Percentiles rank a stretch among this genome's conserved stretches.
phyloP scores from a whole-genome alignment of 352 stramenopile genomes.

The Phytophthora crassamura region DNA sequence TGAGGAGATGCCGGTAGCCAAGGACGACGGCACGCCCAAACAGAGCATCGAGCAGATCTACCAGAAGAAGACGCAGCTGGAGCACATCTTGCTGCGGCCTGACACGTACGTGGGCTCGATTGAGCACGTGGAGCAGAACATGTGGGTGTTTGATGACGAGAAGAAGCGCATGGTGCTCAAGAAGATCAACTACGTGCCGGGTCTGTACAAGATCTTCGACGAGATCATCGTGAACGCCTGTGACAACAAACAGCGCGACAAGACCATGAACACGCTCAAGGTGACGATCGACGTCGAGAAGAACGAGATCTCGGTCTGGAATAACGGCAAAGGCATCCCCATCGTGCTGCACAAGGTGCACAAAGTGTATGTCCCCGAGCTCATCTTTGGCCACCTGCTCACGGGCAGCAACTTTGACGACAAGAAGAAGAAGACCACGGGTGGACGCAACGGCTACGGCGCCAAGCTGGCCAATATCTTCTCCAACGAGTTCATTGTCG shows the following conservation, averaged over 20 bases:
- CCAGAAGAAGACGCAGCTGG: slow-evolving; percentile 97
- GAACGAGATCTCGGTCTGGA: slow-evolving; percentile 96
- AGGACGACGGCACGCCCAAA: slow-evolving; percentile 41
- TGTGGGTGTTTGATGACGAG: slow-evolving; percentile 93
- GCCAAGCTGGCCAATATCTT: slow-evolving; percentile 99
- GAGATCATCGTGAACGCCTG: slow-evolving; percentile 99
- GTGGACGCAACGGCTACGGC: slow-evolving; percentile 97
- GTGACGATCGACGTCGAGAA: slow-evolving; percentile 94
- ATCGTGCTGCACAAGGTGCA: slow-evolving; percentile 97
- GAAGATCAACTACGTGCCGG: slow-evolving; percentile 96
- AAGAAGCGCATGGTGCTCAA: slow-evolving; percentile 93
- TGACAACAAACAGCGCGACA: slow-evolving; percentile 99
- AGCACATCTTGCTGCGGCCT: slow-evolving; percentile 98
- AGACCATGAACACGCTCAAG: slow-evolving; percentile 93
- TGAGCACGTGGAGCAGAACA: slow-evolving; percentile 91
- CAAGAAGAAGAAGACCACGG: slow-evolving; percentile 94
- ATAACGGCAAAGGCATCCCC: slow-evolving; percentile 98
- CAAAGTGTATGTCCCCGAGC: slow-evolving; percentile 97
- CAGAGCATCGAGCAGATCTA: slow-evolving; percentile 94
- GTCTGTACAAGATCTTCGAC: slow-evolving; percentile 99
- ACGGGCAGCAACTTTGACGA: slow-evolving; percentile 99
- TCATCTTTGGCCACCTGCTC: slow-evolving; percentile 98
- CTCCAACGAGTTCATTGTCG: slow-evolving; percentile 98
- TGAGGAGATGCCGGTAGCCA: slow-evolving; percentile 22
- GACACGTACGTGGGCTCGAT: slow-evolving; percentile 98